These are phyloP conservation scores for Shiraia sp. DNA, from an alignment of 2,329 filamentous ascomycete genomes.

Conservation along the genomic window DNA sequence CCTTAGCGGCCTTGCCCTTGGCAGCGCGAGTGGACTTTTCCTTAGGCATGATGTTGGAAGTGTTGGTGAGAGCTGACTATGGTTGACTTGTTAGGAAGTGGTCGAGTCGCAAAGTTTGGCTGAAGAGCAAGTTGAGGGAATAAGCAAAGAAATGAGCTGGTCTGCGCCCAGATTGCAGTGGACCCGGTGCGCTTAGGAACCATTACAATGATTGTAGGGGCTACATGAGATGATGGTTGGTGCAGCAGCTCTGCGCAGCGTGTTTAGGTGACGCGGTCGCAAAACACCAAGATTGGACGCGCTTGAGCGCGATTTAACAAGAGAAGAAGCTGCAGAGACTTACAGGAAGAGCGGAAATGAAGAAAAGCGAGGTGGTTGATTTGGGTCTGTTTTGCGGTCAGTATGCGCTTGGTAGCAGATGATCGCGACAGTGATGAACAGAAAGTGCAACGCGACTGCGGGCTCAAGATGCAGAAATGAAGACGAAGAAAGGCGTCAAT, in stretches of 20 bases:
- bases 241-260: slow-evolving; percentile 24
- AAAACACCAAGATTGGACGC: slow-evolving; percentile 37
- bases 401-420: slow-evolving; percentile 23
- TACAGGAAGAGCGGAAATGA: slow-evolving; percentile 25
- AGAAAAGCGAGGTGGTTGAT: slow-evolving; percentile 24
- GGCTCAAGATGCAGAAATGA: slow-evolving; percentile 31
- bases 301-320: slow-evolving; percentile 31
- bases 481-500: slow-evolving; percentile 25
- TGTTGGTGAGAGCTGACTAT: slow-evolving; percentile 11
- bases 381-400: slow-evolving; percentile 38
- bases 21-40: slow-evolving; percentile 62
- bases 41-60: slow-evolving; percentile 65
- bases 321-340: slow-evolving; percentile 30
- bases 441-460: slow-evolving; percentile 36
- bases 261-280: slow-evolving; percentile 29
- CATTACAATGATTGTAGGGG: slow-evolving; percentile 10
- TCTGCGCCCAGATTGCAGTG: slow-evolving; percentile 3
- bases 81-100: slow-evolving; percentile 12
- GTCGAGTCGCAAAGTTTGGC: slow-evolving; percentile 3
- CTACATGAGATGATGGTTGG: slow-evolving; percentile 19
- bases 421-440: slow-evolving; percentile 34
- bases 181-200: slow-evolving; percentile 5
- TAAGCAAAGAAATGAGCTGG: slow-evolving; percentile 3
- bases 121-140: neutral
- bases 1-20: slow-evolving; percentile 61